Percentiles rank a stretch among this genome's conserved stretches.
Conservation (phyloP, 306 rosid species). For the Citrullus amarus region DNA sequence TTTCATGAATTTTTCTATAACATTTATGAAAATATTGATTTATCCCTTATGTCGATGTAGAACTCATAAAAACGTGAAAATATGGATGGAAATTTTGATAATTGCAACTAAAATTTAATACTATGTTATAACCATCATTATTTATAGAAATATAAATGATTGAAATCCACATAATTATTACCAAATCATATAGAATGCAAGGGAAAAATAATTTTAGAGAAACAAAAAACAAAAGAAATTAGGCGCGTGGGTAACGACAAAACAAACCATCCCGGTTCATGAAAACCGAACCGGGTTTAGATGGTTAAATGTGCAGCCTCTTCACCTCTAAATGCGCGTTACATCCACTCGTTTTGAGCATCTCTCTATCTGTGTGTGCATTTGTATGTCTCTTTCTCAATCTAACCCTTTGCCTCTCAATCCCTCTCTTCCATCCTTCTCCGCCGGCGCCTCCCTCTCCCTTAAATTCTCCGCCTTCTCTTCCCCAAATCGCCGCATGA, state of each 20-base stretch:
- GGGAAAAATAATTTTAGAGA: no score
- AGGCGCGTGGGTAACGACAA: background rate
- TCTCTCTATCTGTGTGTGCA: slow-evolving; percentile 10
- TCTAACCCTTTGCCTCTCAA: background rate
- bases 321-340: slow-evolving; percentile 7
- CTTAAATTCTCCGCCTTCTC: background rate
- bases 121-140: background rate
- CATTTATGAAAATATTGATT: no score
- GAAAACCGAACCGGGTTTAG: background rate
- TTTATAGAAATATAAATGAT: background rate
- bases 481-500: background rate
- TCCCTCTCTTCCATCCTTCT: slow-evolving; percentile 3
- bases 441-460: slow-evolving; percentile 13
- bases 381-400: slow-evolving; percentile 10
- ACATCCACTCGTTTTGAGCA: slow-evolving; percentile 9
- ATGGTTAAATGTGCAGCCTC: background rate
- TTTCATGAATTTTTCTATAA: no score
- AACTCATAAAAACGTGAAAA: no score
- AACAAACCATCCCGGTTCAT: background rate
- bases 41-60: no score
- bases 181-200: background rate
- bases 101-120: no score
- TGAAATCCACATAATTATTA: background rate
- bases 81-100: no score
- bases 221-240: background rate